phyloP scores from a whole-genome alignment of 129 eudicot species.

The Silybum marianum region DNA sequence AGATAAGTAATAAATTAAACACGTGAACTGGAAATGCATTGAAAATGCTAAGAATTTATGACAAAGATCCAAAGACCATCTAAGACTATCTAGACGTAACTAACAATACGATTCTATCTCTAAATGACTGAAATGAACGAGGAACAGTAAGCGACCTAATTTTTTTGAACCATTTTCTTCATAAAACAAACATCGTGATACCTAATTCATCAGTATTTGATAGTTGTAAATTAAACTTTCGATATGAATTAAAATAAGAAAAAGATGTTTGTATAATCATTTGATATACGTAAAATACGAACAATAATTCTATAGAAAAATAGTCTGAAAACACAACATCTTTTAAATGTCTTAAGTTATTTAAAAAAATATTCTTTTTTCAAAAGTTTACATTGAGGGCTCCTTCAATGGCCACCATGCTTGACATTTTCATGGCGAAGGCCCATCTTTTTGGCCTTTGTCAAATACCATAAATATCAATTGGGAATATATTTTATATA shows the following conservation, averaged over 20 bases:
- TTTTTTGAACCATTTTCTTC: neutral
- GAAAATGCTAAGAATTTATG: neutral
- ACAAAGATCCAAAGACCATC: neutral
- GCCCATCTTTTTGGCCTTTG: slow-evolving; percentile 19
- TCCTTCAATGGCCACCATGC: slow-evolving; percentile 22
- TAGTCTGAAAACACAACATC: no score
- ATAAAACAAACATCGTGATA: neutral
- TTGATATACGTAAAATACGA: neutral
- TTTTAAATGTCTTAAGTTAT: no score
- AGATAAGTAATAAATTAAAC: neutral
- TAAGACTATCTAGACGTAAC: neutral
- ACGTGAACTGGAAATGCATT: neutral
- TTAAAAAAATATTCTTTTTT: neutral
- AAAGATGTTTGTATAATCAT: neutral
- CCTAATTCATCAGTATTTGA: no score
- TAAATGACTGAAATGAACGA: neutral
- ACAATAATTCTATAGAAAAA: neutral
- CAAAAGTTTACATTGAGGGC: slow-evolving; percentile 1
- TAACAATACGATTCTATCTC: neutral
- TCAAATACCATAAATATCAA: slow-evolving; percentile 20
- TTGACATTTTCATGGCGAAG: slow-evolving; percentile 11
- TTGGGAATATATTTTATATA: neutral
- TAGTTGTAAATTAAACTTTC: neutral
- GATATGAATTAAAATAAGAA: neutral
- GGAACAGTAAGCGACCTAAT: neutral